A percentile compares a stretch with the other conserved stretches of the same genome.
These are phyloP conservation scores for Adenanthera pavonina DNA, from an alignment of 306 rosid species.

Conservation along the genomic window DNA sequence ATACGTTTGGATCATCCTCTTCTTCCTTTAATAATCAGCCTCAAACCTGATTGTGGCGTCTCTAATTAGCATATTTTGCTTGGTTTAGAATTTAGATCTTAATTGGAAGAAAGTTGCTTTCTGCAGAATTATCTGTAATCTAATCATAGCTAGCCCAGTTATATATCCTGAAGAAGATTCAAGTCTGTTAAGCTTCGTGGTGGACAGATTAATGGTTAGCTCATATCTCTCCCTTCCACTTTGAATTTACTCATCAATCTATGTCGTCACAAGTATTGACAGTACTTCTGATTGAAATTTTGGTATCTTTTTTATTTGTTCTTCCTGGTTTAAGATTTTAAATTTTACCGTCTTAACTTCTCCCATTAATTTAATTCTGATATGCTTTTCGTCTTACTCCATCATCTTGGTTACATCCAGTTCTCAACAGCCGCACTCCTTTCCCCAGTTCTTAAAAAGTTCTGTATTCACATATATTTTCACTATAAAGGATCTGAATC, in stretches of 20 bases:
- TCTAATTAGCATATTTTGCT: neutral
- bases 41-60: slow-evolving; percentile 35
- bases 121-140: slow-evolving; percentile 27
- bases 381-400: neutral
- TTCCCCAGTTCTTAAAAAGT: neutral
- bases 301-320: slow-evolving; percentile 34
- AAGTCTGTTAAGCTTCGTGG: slow-evolving; percentile 26
- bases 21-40: slow-evolving; percentile 22
- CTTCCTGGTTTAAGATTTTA: slow-evolving; percentile 29
- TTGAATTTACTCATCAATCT: slow-evolving; percentile 19
- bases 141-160: neutral
- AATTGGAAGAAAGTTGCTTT: slow-evolving; percentile 39
- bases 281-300: neutral
- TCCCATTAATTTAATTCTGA: slow-evolving; percentile 7
- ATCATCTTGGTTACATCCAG: neutral
- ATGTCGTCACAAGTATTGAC: neutral
- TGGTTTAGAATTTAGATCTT: slow-evolving; percentile 35
- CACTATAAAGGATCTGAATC: neutral
- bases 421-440: neutral
- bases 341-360: neutral
- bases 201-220: slow-evolving; percentile 40
- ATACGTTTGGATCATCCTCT: slow-evolving; percentile 24
- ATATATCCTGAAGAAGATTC: slow-evolving; percentile 28
- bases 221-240: neutral
- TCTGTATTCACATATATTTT: neutral